Conservation (phyloP, 108 stramenopile species). For the Chaetoceros tenuissimus region DNA sequence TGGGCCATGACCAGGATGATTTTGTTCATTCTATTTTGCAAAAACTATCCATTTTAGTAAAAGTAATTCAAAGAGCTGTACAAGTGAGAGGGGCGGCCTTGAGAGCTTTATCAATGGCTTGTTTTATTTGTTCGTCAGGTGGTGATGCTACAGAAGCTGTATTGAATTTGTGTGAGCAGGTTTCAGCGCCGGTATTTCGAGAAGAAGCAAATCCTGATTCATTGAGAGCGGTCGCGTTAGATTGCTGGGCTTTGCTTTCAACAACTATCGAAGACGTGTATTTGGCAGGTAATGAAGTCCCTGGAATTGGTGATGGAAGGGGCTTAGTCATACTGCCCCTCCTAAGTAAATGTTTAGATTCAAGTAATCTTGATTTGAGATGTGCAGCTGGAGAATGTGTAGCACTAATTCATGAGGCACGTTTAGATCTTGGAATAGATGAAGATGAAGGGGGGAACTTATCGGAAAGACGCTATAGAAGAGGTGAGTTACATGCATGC, state of each 20-base stretch:
- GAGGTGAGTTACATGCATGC: neutral
- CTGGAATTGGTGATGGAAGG: slow-evolving; percentile 11
- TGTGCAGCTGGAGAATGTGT: slow-evolving; percentile 73
- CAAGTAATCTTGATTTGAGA: slow-evolving; percentile 29
- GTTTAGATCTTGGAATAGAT: slow-evolving; percentile 48
- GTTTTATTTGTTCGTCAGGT: slow-evolving; percentile 53
- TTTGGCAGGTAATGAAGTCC: slow-evolving; percentile 41
- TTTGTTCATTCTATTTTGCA: slow-evolving; percentile 34
- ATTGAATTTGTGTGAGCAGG: slow-evolving; percentile 59
- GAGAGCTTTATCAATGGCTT: slow-evolving; percentile 55
- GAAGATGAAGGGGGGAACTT: slow-evolving; percentile 23
- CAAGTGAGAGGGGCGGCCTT: slow-evolving; percentile 66
- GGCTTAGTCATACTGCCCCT: slow-evolving; percentile 50
- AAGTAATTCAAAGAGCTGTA: slow-evolving; percentile 42
- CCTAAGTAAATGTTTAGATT: slow-evolving; percentile 50
- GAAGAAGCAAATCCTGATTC: slow-evolving; percentile 35
- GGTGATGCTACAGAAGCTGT: slow-evolving; percentile 30
- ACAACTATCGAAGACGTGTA: slow-evolving; percentile 50
- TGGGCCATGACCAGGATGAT: slow-evolving; percentile 31
- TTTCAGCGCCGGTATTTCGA: slow-evolving; percentile 37
- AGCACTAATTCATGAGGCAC: slow-evolving; percentile 65
- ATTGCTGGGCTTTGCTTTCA: slow-evolving; percentile 71
- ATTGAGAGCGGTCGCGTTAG: slow-evolving; percentile 60
- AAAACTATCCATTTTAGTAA: slow-evolving; percentile 39
- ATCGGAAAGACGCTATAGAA: slow-evolving; percentile 1